Base-by-base conservation (phyloP, 768 basidiomycete species). In the Tylopilus sp. region DNA sequence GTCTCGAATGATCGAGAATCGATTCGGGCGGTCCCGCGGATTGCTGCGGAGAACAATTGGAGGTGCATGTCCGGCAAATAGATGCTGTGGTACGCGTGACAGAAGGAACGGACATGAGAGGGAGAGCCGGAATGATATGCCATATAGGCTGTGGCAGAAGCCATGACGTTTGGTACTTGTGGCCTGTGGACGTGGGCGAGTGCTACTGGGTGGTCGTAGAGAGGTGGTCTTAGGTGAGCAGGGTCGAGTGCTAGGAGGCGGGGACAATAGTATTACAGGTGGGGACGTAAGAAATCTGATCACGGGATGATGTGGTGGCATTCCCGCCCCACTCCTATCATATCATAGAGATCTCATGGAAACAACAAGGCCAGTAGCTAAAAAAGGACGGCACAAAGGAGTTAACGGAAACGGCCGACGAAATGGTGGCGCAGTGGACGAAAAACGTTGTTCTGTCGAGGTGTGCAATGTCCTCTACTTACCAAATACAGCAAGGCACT, bases 281-380 rank as follows among this genome's bases (percentile, higher is more conserved):
- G n/a, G n/a, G 45, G 36, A 47, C 56, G 56, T 57, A 57, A 57
- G 45, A n/a, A 40, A 31, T 22, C 7, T 44, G 30, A 40, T 58
- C 57, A 58, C 47, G 43, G 2, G 53, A 18, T 56, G 53, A 48
- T 38, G 28, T 28, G 47, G 57, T 60, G 57, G 57, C 57, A 58
- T 51, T 31, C 48, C 31, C 31, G 31, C 31, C 31, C 31, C 31
- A 61, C 64, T 62, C 53, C 57, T 59, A 67, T 65, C 59, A 57
- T 59, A 67, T 65, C 59, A 57, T 44, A 26, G 47, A 41, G 62
- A 53, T 58, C 39, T 58, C 45, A 26, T 47, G 44, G 43, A 46
- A 17, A 52, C 52, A 46, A 48, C 43, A 44, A 31, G 54, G 54
- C 44, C 8, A 28, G 28, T 4, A 18, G 20, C 52, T 13, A 40